A percentile compares a stretch with the other conserved stretches of the same genome.
phyloP scores from a whole-genome alignment of 1,284 basidiomycete species.

The Boletus sp. region DNA sequence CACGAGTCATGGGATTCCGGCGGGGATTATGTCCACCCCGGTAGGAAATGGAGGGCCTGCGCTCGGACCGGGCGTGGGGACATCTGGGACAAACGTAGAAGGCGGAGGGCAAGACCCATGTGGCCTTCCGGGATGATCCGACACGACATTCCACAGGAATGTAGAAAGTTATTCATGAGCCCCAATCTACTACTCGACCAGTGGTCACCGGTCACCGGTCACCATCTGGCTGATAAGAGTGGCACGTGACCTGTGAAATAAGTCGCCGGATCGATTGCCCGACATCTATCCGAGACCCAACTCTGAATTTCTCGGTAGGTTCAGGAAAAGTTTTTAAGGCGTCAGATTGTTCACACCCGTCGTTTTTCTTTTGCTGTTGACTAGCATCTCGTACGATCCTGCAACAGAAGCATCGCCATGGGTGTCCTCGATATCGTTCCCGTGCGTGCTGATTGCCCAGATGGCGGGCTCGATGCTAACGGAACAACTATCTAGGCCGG shows the following conservation, averaged over 20 bases:
- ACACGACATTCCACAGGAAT: not conserved
- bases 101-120: not conserved
- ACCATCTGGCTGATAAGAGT: not conserved
- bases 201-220: too few species aligned
- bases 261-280: slow-evolving; percentile 7
- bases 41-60: slow-evolving; percentile 18
- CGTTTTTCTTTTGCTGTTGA: not conserved
- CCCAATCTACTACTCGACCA: too few species aligned
- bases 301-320: slow-evolving; percentile 14
- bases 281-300: not conserved
- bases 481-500: slow-evolving; percentile 47
- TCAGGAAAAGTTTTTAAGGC: slow-evolving; percentile 7
- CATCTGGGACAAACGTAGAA: slow-evolving; percentile 21
- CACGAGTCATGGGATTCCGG: not conserved
- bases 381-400: slow-evolving; percentile 14
- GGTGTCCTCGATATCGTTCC: slow-evolving; percentile 58
- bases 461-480: slow-evolving; percentile 15
- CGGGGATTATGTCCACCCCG: slow-evolving; percentile 9
- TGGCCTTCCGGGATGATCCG: not conserved
- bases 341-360: not conserved
- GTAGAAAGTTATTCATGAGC: not conserved
- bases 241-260: slow-evolving; percentile 20
- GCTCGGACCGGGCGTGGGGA: slow-evolving; percentile 31
- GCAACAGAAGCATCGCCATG: slow-evolving; percentile 31
- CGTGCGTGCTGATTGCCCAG: slow-evolving; percentile 36